Base-by-base conservation (phyloP, 352 stramenopile genomes). In the Globisporangium rhizosaccharum region DNA sequence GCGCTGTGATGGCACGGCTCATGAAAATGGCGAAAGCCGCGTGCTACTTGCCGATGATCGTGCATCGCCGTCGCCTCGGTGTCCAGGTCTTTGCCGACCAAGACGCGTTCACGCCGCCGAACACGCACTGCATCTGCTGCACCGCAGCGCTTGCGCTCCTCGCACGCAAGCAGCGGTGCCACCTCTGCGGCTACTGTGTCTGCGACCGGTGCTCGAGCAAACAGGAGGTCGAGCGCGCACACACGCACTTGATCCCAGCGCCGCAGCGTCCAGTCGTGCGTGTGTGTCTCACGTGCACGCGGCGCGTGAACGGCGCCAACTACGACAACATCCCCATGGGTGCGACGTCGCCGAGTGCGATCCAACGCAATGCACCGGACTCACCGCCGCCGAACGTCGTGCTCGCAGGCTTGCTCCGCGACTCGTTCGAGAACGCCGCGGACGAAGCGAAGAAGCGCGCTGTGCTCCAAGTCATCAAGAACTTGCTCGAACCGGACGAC, bases 161-260 rank as follows among this genome's bases (percentile, higher is more conserved):
- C 20, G 46, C 53, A 1, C 47, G 49, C 2, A 70, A 70, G 10
- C 79, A 82, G 52, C 68, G 68, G n/a, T 90, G 81, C 55, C 67
- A 82, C 37, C 57, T 90, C 23, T 88, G 81, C 44, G 76, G 76
- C 10, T 82, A 84, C 58, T 62, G 70, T 49, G 77, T 88, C 36
- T 90, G 81, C 57, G 58, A 72, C 50, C 65, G 63, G 46, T 90
- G 81, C 58, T 76, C 68, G 23, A 41, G 14, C 30, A 70, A 69
- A 39, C 65, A 77, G 51, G 61, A 77, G 45, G 51, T 73, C 26
- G 65, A 73, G 48, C 51, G 72, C 71, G 26, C 69, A 57, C 57
- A 72, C 65, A n/a, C 57, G 70, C 51, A 63, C 53, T 46, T 71
- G 61, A 26, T 39, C 20, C 23, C 65, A 53, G 7, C 17, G 53